Evolutionary conservation across 345 rosid genomes (phyloP), one percentile per base, ranked within the genome.

Genomic region (Ceriops decandra): DNA sequence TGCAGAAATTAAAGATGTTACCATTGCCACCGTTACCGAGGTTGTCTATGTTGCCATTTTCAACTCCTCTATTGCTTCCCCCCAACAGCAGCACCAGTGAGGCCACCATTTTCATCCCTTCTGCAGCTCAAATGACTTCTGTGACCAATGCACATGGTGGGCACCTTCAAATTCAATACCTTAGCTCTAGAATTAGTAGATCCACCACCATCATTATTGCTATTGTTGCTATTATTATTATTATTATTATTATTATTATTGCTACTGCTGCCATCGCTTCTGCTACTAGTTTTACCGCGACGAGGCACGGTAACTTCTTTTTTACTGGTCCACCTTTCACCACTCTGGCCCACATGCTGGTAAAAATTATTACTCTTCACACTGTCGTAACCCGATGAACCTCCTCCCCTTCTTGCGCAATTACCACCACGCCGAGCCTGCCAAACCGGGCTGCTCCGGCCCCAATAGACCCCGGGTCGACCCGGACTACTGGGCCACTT

Each of bases 401-500:
- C 28, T 17, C 5, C 28, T 17, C 5, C 28, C 4, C n/a, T 38
- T 11, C 11, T 22, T 6, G n/a, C 19, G 11, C 20, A 5, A 5
- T 24, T 42, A 24, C 28, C 24, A 27, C 64, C 56, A 52, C 85
- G 89, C 24, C 85, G 77, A 46, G 78, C 86, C 81, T 90, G 91
- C 96, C 96, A 90, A 5, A 90, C 84, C 0, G 93, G 96, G 73
- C 88, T 86, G 73, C 72, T 86, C 74, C 93, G 91, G 60, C 89
- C 87, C 63, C 88, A 47, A 76, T 82, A 89, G 46, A 90, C 85
- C 11, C 91, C 91, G 67, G 78, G 70, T 63, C 93, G 85, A 60
- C 89, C 74, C 4, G 96, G 93, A 60, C 89, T 85, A 49, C 75
- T 70, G 11, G 93, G 90, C 88, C 85, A 86, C 77, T 85, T 88